Conservation (phyloP, 805 yeast species). For the Pichia heedii region DNA sequence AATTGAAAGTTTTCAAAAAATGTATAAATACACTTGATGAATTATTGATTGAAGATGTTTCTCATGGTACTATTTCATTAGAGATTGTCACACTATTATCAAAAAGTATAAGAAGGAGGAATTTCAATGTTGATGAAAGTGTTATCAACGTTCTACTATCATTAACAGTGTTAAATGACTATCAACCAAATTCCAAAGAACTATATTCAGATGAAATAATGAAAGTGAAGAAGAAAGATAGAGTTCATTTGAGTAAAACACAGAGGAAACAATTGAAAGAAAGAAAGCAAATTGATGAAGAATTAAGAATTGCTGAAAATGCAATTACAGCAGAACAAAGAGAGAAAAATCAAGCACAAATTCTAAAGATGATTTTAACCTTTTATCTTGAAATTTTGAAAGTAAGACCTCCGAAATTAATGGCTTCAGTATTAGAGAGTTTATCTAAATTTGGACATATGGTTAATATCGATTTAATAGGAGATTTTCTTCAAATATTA, state of each 20-base stretch:
- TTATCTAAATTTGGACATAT: constrained; percentile 82
- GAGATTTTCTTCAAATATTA: constrained; percentile 85
- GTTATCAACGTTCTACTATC: constrained; percentile 67
- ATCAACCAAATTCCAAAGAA: constrained; percentile 54
- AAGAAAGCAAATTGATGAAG: constrained; percentile 78
- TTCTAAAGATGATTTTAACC: constrained; percentile 61
- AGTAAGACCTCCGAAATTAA: constrained; percentile 50
- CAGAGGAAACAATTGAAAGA: constrained; percentile 85
- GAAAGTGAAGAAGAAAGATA: constrained; percentile 72
- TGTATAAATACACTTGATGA: constrained; percentile 60
- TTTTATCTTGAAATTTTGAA: constrained; percentile 72
- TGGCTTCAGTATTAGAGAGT: constrained; percentile 88
- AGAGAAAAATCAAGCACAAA: constrained; percentile 76
- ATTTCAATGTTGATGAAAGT: constrained; percentile 75
- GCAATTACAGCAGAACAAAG: constrained; percentile 83
- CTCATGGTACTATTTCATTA: constrained; percentile 68
- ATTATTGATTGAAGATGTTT: constrained; percentile 67
- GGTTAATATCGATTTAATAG: constrained; percentile 86
- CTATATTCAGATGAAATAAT: constrained; percentile 32
- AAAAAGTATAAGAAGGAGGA: constrained; percentile 63
- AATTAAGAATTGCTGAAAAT: constrained; percentile 77
- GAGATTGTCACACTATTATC: constrained; percentile 63
- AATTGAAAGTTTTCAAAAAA: constrained; percentile 41
- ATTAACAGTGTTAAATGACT: constrained; percentile 55
- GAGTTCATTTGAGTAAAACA: constrained; percentile 85